A percentile compares a stretch with the other conserved stretches of the same genome.
Evolutionary conservation across 2,329 filamentous ascomycete species (phyloP).

Genomic region (Talaromyces albobiverticillius): DNA sequence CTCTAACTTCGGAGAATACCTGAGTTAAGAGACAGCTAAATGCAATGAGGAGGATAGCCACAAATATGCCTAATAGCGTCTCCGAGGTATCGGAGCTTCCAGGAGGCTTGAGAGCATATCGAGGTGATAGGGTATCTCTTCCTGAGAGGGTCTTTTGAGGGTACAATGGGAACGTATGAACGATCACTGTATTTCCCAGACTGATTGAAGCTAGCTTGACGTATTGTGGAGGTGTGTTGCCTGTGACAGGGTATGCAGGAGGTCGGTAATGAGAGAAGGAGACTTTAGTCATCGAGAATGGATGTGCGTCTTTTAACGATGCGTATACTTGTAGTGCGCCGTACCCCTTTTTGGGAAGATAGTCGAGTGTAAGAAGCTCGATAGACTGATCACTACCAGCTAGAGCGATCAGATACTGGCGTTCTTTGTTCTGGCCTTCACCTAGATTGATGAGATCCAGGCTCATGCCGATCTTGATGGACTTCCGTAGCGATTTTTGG

Average conservation of each 20-base stretch:
- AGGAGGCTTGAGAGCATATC: conserved; percentile 68
- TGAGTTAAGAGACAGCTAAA: conserved; percentile 63
- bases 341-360: conserved; percentile 44
- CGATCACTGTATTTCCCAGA: conserved; percentile 73
- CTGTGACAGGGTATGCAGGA: conserved; percentile 47
- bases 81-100: conserved; percentile 53
- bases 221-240: conserved; percentile 53
- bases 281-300: conserved; percentile 58
- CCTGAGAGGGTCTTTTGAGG: conserved; percentile 33
- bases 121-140: conserved; percentile 49
- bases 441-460: conserved; percentile 73
- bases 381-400: conserved; percentile 78
- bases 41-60: conserved; percentile 61
- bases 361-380: conserved; percentile 73
- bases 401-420: conserved; percentile 77
- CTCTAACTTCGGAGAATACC: conserved; percentile 59
- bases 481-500: conserved; percentile 61
- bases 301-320: conserved; percentile 55
- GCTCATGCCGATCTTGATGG: conserved; percentile 71
- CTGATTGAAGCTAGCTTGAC: conserved; percentile 79
- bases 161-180: conserved; percentile 71
- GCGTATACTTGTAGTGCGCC: conserved; percentile 50
- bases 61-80: conserved; percentile 53
- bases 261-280: conserved; percentile 52
- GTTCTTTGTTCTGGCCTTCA: conserved; percentile 53